These are phyloP conservation scores for Vicia villosa DNA, from an alignment of 306 rosid species.

Conservation along the genomic window DNA sequence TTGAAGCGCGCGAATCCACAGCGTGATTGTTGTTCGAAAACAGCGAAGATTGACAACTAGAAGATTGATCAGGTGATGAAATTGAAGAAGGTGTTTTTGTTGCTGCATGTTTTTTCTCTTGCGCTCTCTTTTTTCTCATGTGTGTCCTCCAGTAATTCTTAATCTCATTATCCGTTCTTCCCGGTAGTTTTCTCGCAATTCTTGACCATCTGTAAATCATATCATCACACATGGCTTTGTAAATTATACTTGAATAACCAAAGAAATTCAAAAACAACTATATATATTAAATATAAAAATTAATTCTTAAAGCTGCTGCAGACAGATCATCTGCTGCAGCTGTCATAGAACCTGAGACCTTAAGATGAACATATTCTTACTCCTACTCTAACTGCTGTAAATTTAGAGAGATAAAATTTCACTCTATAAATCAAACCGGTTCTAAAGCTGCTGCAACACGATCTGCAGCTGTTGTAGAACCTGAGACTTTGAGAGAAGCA, in stretches of 20 bases:
- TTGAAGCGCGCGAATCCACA: constrained; percentile 49
- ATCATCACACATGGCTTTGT: constrained; percentile 5
- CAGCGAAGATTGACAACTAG: constrained; percentile 48
- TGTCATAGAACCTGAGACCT: too few relatives aligned
- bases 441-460: too few relatives aligned
- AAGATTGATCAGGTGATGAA: constrained; percentile 41
- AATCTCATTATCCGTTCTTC: constrained; percentile 95
- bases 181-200: constrained; percentile 89
- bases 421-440: too few relatives aligned
- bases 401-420: too few relatives aligned
- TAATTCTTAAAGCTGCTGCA: too few relatives aligned
- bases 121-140: constrained; percentile 80
- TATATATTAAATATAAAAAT: too few relatives aligned
- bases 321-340: too few relatives aligned
- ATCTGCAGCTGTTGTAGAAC: too few relatives aligned
- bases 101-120: constrained; percentile 58
- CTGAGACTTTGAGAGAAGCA: neutral
- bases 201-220: constrained; percentile 76
- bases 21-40: constrained; percentile 54
- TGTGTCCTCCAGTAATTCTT: constrained; percentile 96
- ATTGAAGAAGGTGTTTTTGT: constrained; percentile 14
- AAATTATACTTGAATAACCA: constrained; percentile 9
- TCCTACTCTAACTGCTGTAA: too few relatives aligned
- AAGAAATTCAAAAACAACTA: neutral
- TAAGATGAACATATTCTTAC: too few relatives aligned